These are phyloP conservation scores for Primulina huaijiensis DNA, from an alignment of 257 asterid species.

Conservation along the genomic window DNA sequence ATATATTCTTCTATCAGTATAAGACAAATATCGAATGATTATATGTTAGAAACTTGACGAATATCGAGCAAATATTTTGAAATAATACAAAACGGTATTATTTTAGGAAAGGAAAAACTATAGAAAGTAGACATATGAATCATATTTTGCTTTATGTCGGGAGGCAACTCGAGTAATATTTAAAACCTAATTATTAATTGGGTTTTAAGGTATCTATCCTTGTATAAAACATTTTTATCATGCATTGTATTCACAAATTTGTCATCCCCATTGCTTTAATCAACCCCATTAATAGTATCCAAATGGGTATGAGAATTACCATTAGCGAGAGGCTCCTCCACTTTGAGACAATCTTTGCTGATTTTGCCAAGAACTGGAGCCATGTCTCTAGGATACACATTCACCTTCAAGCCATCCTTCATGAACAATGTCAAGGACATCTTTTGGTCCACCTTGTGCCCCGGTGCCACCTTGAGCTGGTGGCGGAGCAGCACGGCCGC, in stretches of 20 bases:
- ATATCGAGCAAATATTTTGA: too few relatives aligned
- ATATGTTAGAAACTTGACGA: too few relatives aligned
- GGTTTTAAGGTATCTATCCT: constrained; percentile 1
- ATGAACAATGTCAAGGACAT: constrained; percentile 67
- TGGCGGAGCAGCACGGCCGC: constrained; percentile 57
- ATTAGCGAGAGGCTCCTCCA: constrained; percentile 20
- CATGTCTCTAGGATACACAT: constrained; percentile 47
- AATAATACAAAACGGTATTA: background rate
- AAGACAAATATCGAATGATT: background rate
- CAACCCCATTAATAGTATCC: constrained; percentile 20
- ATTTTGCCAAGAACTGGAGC: constrained; percentile 41
- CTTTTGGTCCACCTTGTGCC: constrained; percentile 59
- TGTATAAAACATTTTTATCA: background rate
- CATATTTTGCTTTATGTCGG: background rate
- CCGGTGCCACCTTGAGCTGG: constrained; percentile 42
- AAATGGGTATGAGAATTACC: background rate
- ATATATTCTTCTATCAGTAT: background rate
- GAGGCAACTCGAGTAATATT: background rate
- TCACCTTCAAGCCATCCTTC: constrained; percentile 52
- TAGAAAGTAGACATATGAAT: background rate
- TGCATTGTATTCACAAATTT: constrained; percentile 22
- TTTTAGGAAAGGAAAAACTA: background rate
- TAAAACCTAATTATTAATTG: background rate
- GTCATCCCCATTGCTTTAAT: background rate
- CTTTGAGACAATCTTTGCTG: constrained; percentile 16